These are phyloP conservation scores for Xylaria palmicola DNA, from an alignment of 495 filamentous ascomycete species.

Conservation along the genomic window DNA sequence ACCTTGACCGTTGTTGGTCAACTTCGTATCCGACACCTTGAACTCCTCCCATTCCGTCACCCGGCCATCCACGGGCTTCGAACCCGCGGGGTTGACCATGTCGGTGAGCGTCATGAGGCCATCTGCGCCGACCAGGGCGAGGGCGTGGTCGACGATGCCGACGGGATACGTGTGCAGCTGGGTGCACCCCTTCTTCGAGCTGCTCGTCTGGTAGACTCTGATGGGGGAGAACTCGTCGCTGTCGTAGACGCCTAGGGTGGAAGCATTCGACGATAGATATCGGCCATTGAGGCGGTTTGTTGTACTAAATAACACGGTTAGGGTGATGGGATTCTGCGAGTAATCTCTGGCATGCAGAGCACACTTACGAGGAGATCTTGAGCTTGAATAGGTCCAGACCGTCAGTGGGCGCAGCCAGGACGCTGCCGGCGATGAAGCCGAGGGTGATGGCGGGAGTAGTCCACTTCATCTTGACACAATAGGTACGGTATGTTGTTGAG, in stretches of 20 bases:
- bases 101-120: conserved; percentile 35
- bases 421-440: conserved; percentile 23
- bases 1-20: conserved; percentile 30
- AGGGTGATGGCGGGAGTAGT: conserved; percentile 20
- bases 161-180: conserved; percentile 39
- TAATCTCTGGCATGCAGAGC: not conserved
- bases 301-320: conserved; percentile 12
- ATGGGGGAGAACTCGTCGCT: conserved; percentile 16
- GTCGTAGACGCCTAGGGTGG: conserved; percentile 24
- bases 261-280: conserved; percentile 23
- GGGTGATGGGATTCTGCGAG: not conserved
- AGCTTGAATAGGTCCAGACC: conserved; percentile 30
- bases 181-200: conserved; percentile 21
- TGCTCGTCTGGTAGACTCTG: conserved; percentile 22
- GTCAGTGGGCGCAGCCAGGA: conserved; percentile 22
- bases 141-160: conserved; percentile 30
- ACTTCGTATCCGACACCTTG: conserved; percentile 23
- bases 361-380: conserved; percentile 27
- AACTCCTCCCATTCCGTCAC: conserved; percentile 37
- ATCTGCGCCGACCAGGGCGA: conserved; percentile 36
- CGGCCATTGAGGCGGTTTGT: conserved; percentile 26
- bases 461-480: conserved; percentile 28
- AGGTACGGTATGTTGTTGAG: too few relatives aligned
- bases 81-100: conserved; percentile 34
- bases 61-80: conserved; percentile 27